A percentile compares a stretch with the other conserved stretches of the same genome.
These are phyloP conservation scores for Trypanosoma scelopori DNA, from an alignment of 208 protist genomes.

Conservation along the genomic window DNA sequence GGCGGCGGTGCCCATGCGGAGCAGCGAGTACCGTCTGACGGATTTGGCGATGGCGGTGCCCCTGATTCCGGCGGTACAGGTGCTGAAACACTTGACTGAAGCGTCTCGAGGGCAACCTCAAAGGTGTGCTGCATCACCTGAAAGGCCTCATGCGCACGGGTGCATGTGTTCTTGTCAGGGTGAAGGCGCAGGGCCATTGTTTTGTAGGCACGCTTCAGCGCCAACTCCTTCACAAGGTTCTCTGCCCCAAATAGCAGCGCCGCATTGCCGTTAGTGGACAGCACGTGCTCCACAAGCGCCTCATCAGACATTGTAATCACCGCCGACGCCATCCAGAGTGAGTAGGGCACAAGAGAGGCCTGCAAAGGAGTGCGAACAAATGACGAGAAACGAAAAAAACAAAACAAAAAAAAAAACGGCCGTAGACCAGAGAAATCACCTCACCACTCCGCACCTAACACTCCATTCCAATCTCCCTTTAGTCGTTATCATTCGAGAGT, in stretches of 20 bases:
- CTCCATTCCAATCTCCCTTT: background rate
- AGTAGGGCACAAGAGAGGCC: background rate
- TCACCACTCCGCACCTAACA: background rate
- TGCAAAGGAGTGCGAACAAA: background rate
- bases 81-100: background rate
- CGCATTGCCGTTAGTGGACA: conserved; percentile 17
- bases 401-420: too few relatives aligned
- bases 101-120: conserved; percentile 28
- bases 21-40: background rate
- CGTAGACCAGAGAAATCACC: background rate
- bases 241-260: conserved; percentile 20
- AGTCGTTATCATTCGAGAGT: too few relatives aligned
- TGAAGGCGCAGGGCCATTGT: conserved; percentile 61
- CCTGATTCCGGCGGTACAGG: background rate
- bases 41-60: conserved; percentile 17
- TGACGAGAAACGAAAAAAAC: too few relatives aligned
- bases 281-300: conserved; percentile 24
- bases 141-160: conserved; percentile 50
- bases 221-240: background rate
- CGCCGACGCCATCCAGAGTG: conserved; percentile 3
- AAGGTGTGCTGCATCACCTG: conserved; percentile 58
- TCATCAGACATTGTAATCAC: conserved; percentile 19
- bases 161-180: conserved; percentile 78
- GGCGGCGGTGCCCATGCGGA: conserved; percentile 16
- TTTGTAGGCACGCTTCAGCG: conserved; percentile 68